Percentiles rank a stretch among this genome's conserved stretches.
These are phyloP conservation scores for Coix lacrymajobi DNA, from an alignment of 176 grass and related monocot species.

Conservation along the genomic window DNA sequence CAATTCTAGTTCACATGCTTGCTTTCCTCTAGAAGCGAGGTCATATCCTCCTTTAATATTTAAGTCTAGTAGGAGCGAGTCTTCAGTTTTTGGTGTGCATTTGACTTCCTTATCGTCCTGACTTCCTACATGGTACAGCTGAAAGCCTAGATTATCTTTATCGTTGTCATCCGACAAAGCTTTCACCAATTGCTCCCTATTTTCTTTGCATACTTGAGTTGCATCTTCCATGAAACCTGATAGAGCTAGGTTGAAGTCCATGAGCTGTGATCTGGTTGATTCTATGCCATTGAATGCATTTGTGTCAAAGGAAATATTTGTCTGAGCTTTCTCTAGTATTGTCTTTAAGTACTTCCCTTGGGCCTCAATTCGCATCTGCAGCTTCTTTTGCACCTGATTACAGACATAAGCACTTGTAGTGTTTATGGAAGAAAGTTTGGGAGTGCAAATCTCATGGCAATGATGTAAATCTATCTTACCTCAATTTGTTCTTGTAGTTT, in stretches of 20 bases:
- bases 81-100: conserved; percentile 36
- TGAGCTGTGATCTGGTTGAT: conserved; percentile 39
- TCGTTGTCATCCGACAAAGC: conserved; percentile 30
- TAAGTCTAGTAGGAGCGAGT: conserved; percentile 54
- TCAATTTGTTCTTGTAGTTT: conserved; percentile 74
- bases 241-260: conserved; percentile 49
- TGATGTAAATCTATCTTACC: conserved; percentile 30
- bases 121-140: conserved; percentile 31
- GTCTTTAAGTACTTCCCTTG: conserved; percentile 89
- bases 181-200: conserved; percentile 23
- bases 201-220: conserved; percentile 29
- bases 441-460: neutral
- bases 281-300: conserved; percentile 33
- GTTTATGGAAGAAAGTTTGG: neutral
- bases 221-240: conserved; percentile 39
- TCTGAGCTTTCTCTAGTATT: conserved; percentile 70
- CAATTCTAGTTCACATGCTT: conserved; percentile 43
- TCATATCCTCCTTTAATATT: conserved; percentile 82
- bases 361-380: conserved; percentile 87
- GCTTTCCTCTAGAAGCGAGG: conserved; percentile 42
- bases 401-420: neutral
- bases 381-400: conserved; percentile 86
- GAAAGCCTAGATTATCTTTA: conserved; percentile 37
- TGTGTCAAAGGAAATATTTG: conserved; percentile 36
- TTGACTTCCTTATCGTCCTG: conserved; percentile 37